Base-by-base conservation (phyloP, 441 rosid species). In the Bruguiera hainesii region DNA sequence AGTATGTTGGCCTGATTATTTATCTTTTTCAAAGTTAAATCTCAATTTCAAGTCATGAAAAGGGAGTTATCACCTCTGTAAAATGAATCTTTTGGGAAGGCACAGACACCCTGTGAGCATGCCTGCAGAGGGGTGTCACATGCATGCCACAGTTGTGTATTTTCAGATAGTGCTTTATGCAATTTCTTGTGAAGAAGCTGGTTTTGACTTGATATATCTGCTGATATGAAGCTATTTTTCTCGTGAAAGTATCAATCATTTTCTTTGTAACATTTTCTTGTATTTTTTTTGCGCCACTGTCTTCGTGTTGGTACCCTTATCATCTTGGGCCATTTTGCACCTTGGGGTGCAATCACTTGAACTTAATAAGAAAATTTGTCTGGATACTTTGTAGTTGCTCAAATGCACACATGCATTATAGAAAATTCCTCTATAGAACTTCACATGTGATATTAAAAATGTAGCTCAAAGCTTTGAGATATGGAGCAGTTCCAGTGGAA, bases 391-490 rank as follows among this genome's bases (percentile, higher is more conserved):
- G 4, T 10, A 37, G 46, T 37, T 37, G 15, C 46, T 37, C 15
- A 42, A 16, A 60, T 31, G 29, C 3, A 21, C 20, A 15, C 25
- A 30, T 60, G 48, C 49, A 57, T 48, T 16, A 49, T 13, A 57
- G 15, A 26, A 23, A 57, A 16, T 31, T 28, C 61, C 37, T 28
- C 18, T 31, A n/a, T 49, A 42, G 35, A 56, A 5, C 55, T 30
- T 31, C 25, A 23, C 35, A 13, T 9, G 18, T 64, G 37, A 63
- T 69, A 57, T 55, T 56, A 61, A 61, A 66, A 71, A 68, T 79
- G 83, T 66, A 89, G 96, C 83, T 82, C 65, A 89, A 87, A 76
- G 96, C 96, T 53, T 79, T 87, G 75, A 85, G 73, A 77, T 89
- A 87, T 42, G 96, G 96, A 73, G 83, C 90, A 71, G 80, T 75